These are phyloP conservation scores for Aeschynomene evenia DNA, from an alignment of 306 rosid species.

Conservation along the genomic window DNA sequence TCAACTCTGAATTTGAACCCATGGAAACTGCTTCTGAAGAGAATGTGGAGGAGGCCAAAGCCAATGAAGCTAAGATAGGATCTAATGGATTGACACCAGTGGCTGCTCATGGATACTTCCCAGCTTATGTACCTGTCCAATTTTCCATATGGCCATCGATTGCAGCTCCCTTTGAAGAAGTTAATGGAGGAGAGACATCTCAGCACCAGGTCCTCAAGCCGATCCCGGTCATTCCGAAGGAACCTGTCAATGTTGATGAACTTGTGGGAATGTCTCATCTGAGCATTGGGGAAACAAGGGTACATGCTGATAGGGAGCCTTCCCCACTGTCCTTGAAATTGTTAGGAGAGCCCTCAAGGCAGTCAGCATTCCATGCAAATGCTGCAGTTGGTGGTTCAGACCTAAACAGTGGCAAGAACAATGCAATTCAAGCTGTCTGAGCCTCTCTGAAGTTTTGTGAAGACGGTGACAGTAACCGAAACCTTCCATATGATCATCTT, in stretches of 20 bases:
- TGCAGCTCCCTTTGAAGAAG: constrained; percentile 53
- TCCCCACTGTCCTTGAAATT: constrained; percentile 68
- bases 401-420: constrained; percentile 61
- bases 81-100: constrained; percentile 49
- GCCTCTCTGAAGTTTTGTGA: constrained; percentile 25
- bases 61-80: constrained; percentile 35
- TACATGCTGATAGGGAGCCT: constrained; percentile 49
- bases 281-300: constrained; percentile 55
- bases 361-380: constrained; percentile 89
- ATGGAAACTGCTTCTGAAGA: constrained; percentile 67
- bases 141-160: constrained; percentile 71
- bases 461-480: constrained; percentile 30
- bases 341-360: constrained; percentile 83
- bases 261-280: constrained; percentile 94
- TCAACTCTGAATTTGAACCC: constrained; percentile 73
- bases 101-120: constrained; percentile 56
- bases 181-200: constrained; percentile 42
- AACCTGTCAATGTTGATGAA: constrained; percentile 83
- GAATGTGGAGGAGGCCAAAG: constrained; percentile 39
- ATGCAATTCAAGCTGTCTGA: constrained; percentile 68
- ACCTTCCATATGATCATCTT: constrained; percentile 28
- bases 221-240: constrained; percentile 64
- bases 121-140: constrained; percentile 58
- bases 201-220: constrained; percentile 77
- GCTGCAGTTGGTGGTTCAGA: constrained; percentile 62